Evolutionary conservation across 768 basidiomycete genomes (phyloP).

Genomic region (Naganishia antarctica): DNA sequence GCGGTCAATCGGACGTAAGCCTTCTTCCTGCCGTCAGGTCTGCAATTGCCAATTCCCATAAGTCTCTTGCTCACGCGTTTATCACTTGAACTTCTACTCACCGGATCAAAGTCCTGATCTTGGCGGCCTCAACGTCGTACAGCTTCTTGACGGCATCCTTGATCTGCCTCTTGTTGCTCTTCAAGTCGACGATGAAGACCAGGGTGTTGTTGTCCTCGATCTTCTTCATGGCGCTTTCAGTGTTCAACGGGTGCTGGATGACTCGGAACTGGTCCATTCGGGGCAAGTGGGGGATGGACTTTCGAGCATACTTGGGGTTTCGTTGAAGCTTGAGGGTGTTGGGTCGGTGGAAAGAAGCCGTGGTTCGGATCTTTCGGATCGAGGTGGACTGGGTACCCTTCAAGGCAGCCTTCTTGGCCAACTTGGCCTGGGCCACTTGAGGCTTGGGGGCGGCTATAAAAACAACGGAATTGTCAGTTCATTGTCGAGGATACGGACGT

Average conservation of each 20-base stretch:
- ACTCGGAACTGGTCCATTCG: slow-evolving; percentile 96
- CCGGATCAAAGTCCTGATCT: slow-evolving; percentile 98
- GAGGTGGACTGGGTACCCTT: slow-evolving; percentile 74
- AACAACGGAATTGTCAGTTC: slow-evolving; percentile 10
- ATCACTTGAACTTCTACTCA: slow-evolving; percentile 49
- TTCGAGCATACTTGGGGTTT: slow-evolving; percentile 89
- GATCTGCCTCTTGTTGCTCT: slow-evolving; percentile 96
- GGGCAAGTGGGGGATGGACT: slow-evolving; percentile 82
- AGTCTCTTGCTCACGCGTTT: not conserved
- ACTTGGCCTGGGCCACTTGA: slow-evolving; percentile 69
- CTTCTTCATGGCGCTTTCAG: slow-evolving; percentile 99
- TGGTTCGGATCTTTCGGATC: slow-evolving; percentile 72
- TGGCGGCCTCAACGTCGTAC: slow-evolving; percentile 91
- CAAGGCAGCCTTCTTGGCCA: slow-evolving; percentile 92
- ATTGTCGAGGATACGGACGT: not conserved
- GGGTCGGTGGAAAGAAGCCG: slow-evolving; percentile 91
- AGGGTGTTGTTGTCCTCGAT: slow-evolving; percentile 99
- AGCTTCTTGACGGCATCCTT: slow-evolving; percentile 99
- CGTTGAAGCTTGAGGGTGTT: slow-evolving; percentile 83
- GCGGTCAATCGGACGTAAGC: slow-evolving; percentile 91
- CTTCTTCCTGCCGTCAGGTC: slow-evolving; percentile 99
- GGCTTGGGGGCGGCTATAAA: slow-evolving; percentile 43
- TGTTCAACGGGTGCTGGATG: slow-evolving; percentile 72
- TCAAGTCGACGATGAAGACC: slow-evolving; percentile 93
- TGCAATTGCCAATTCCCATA: slow-evolving; percentile 43